Evolutionary conservation across 2,329 filamentous ascomycete species (phyloP), one percentile per base, ranked within the genome.

Genomic region (Bipolaris sorokiniana): DNA sequence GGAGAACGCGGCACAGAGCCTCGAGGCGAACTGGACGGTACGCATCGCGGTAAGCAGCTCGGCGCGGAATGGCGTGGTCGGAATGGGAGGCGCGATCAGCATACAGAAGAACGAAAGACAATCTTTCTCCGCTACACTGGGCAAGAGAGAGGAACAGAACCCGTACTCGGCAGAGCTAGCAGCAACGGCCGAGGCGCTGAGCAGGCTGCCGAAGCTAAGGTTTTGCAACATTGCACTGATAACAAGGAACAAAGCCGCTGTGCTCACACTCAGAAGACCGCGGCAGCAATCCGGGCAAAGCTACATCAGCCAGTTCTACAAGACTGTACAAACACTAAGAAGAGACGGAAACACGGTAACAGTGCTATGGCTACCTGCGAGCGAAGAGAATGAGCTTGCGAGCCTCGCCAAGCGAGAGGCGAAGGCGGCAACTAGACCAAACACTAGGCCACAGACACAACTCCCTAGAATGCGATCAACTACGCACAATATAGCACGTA

Each of bases 131-230:
- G n/a, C n/a, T n/a, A n/a, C n/a, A n/a, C n/a, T n/a, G n/a, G n/a
- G n/a, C n/a, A n/a, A n/a, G n/a, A n/a, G 53, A 51, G 53, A 56
- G 41, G 53, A 56, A n/a, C 47, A 56, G n/a, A 56, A 56, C 31
- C 53, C 47, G 0, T 51, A 56, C n/a, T 28, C 53, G 28, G 53
- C 38, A 56, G 53, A n/a, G 41, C 41, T 56, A 31, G 48, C 48
- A 34, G 38, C 53, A 33, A 56, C 51, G 47, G 53, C 53, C 7
- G 31, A 51, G 28, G 48, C 53, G 22, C 40, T 56, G n/a, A 49
- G 45, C 28, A 48, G 38, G 51, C 38, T 58, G 36, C 44, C 50
- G 46, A 54, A 51, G 47, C 56, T 58, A 3, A 49, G 40, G 46
- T 58, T 45, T 48, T 31, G 50, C 55, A 57, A 40, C 45, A 57